Percentiles rank a stretch among this genome's conserved stretches.
Evolutionary conservation across 2,329 filamentous ascomycete genomes (phyloP).

Genomic region (Neonectria hederae): DNA sequence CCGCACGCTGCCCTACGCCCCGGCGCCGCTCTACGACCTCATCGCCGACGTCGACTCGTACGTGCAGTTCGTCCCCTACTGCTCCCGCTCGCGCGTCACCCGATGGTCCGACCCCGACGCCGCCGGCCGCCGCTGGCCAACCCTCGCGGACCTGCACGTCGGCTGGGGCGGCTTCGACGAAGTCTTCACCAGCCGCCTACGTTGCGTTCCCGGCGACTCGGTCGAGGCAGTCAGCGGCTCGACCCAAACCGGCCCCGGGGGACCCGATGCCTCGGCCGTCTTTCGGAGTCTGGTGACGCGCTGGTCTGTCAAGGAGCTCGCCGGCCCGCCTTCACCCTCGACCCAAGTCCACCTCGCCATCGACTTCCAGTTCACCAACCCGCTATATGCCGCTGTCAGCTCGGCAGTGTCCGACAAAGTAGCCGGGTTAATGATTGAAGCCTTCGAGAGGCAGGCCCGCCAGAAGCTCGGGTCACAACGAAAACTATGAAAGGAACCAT

Average conservation of each 20-base stretch:
- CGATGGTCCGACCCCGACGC: constrained; percentile 69
- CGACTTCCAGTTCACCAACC: constrained; percentile 86
- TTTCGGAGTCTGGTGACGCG: constrained; percentile 75
- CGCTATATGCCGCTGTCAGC: constrained; percentile 86
- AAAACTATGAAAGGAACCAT: constrained; percentile 21
- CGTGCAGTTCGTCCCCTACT: constrained; percentile 90
- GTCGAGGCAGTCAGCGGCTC: constrained; percentile 82
- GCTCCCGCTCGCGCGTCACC: constrained; percentile 79
- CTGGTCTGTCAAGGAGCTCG: constrained; percentile 69
- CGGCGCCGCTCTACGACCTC: constrained; percentile 77
- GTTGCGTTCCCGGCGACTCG: constrained; percentile 75
- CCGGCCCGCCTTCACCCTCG: constrained; percentile 37
- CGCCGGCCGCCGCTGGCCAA: constrained; percentile 68
- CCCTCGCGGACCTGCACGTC: constrained; percentile 80
- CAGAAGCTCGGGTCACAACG: constrained; percentile 47
- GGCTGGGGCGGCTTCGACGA: constrained; percentile 89
- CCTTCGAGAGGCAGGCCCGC: constrained; percentile 85
- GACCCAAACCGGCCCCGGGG: constrained; percentile 56
- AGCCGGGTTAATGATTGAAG: constrained; percentile 88
- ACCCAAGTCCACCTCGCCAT: constrained; percentile 82
- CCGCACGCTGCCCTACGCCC: constrained; percentile 80
- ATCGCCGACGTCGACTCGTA: constrained; percentile 92
- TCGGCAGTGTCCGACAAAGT: constrained; percentile 84
- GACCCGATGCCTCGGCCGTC: constrained; percentile 56
- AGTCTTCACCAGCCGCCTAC: constrained; percentile 81